Conservation (phyloP, 73 alveolate species). For the Durusdinium trenchii region DNA sequence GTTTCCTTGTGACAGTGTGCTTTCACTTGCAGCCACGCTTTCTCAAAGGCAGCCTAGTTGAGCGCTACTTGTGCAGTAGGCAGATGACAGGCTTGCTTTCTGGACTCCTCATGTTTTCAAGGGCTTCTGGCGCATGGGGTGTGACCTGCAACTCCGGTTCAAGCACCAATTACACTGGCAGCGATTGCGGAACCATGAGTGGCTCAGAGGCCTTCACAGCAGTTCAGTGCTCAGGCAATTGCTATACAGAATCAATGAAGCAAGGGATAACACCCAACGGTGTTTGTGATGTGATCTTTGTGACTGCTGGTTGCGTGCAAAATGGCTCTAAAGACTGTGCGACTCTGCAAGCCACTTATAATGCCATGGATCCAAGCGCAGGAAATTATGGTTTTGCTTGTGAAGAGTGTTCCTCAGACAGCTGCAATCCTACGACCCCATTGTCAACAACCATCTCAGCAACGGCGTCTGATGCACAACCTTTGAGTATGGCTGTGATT, state of each 20-base stretch:
- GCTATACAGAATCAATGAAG: slow-evolving; percentile 45
- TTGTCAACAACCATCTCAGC: not conserved
- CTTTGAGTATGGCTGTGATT: not conserved
- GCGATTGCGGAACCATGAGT: slow-evolving; percentile 23
- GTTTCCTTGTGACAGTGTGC: too few species aligned
- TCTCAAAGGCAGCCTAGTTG: too few species aligned
- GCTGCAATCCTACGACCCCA: slow-evolving; percentile 32
- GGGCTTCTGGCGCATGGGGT: not conserved
- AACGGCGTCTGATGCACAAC: not conserved
- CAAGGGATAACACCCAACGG: slow-evolving; percentile 26
- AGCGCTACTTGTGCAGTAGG: too few species aligned
- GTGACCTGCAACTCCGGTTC: slow-evolving; percentile 42
- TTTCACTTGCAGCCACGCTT: too few species aligned
- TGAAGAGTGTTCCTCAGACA: slow-evolving; percentile 44
- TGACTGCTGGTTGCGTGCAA: slow-evolving; percentile 23
- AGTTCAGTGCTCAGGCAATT: not conserved
- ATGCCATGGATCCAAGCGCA: slow-evolving; percentile 32
- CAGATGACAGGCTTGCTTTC: too few species aligned
- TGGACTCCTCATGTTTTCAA: not conserved
- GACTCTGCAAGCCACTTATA: not conserved
- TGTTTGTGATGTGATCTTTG: slow-evolving; percentile 21
- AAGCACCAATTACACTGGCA: not conserved
- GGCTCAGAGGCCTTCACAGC: not conserved
- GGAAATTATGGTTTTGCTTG: slow-evolving; percentile 44
- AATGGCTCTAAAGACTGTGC: slow-evolving; percentile 4